phyloP scores from a whole-genome alignment of 2,329 filamentous ascomycete species.

The Metarhizium guizhouense region DNA sequence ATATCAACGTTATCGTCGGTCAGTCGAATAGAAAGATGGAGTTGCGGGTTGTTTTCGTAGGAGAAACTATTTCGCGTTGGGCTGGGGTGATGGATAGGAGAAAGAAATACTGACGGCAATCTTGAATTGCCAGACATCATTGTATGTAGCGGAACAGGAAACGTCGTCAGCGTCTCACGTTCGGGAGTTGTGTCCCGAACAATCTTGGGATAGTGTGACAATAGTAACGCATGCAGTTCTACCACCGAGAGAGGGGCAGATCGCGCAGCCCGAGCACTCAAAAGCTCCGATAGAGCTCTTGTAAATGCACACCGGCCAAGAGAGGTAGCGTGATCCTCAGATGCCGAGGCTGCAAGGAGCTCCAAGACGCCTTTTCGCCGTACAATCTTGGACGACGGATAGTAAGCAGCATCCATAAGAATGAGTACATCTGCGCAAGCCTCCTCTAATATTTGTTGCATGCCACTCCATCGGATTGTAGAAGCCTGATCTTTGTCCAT shows the following conservation, averaged over 20 bases:
- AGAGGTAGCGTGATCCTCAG: slow-evolving; percentile 39
- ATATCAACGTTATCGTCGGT: slow-evolving; percentile 41
- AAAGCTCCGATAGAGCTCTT: slow-evolving; percentile 37
- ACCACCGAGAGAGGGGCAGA: slow-evolving; percentile 38
- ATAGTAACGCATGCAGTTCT: slow-evolving; percentile 44
- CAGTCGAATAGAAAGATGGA: slow-evolving; percentile 42
- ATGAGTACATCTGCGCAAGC: slow-evolving; percentile 46
- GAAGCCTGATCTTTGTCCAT: slow-evolving; percentile 34
- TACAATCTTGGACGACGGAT: slow-evolving; percentile 42
- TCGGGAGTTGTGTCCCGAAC: slow-evolving; percentile 41
- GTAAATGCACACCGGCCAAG: slow-evolving; percentile 46
- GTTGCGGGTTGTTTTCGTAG: slow-evolving; percentile 35
- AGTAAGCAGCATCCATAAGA: slow-evolving; percentile 51
- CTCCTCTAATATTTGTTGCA: slow-evolving; percentile 48
- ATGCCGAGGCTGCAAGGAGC: slow-evolving; percentile 45
- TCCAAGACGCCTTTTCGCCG: slow-evolving; percentile 47
- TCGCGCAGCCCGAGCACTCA: slow-evolving; percentile 38
- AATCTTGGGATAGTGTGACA: slow-evolving; percentile 42
- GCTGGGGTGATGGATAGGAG: slow-evolving; percentile 36
- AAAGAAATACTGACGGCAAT: slow-evolving; percentile 47
- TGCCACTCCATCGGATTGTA: slow-evolving; percentile 45
- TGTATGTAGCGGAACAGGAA: slow-evolving; percentile 45
- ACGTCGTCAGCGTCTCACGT: slow-evolving; percentile 36
- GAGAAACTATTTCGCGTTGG: slow-evolving; percentile 28
- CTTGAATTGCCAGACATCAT: slow-evolving; percentile 45